Base-by-base conservation (phyloP, 805 yeast species). In the Dipodascus albidus region DNA sequence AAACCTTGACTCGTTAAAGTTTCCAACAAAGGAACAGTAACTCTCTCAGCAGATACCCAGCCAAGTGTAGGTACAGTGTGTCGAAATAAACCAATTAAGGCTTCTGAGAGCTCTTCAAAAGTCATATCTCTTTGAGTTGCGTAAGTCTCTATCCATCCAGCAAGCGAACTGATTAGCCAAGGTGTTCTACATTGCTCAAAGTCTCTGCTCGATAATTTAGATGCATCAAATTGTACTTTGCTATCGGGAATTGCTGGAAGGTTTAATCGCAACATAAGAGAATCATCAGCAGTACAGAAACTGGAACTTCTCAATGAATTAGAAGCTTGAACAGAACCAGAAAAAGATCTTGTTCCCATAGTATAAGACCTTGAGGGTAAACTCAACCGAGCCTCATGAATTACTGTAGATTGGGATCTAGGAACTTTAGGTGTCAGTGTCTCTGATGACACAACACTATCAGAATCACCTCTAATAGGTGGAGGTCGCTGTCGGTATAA, bases 11-110 rank as follows among this genome's bases (percentile, higher is more conserved):
- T 31, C 6, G 24, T 47, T 21, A 69, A 53, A 2, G 69, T 58
- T 11, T 54, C 48, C 22, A 68, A 44, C 20, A 59, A 65, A 17
- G 57, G 57, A 2, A 41, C 42, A 1, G 73, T 70, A 3, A 60
- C 23, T 2, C 58, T 51, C 48, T 67, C 70, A 0, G 71, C 67
- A 19, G 56, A 55, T 3, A 59, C 53, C 64, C 66, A 64, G 48
- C 58, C 60, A 14, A 70, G 58, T 2, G 60, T 62, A 1, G 69
- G 64, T 15, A 66, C 53, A 23, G 52, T 27, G 51, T 61, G 59
- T 11, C 60, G 59, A 38, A 61, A 61, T 42, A 64, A 54, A 4
- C 61, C 62, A 14, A 54, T 54, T 15, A 64, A 47, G 11, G 57
- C 56, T 20, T 52, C 52, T 4, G 54, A 27, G 9, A 64, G 54